Evolutionary conservation across 768 basidiomycete species (phyloP).

Genomic region (Collybia sp.): DNA sequence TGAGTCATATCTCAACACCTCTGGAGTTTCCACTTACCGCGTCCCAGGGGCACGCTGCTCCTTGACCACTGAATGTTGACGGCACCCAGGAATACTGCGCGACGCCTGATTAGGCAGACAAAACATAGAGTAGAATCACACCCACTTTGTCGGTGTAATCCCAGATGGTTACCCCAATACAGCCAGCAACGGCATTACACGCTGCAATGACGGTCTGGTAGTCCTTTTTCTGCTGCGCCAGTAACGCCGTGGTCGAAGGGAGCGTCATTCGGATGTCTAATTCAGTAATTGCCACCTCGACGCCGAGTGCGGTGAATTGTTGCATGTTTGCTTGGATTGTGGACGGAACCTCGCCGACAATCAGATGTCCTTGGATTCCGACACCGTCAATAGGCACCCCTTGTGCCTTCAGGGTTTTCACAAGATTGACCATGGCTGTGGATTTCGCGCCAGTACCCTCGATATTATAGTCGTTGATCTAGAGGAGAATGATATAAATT

Average conservation of each 20-base stretch:
- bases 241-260: conserved; percentile 42
- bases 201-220: conserved; percentile 52
- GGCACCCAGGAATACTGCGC: conserved; percentile 35
- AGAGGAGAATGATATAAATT: not conserved
- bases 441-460: conserved; percentile 46
- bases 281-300: conserved; percentile 68
- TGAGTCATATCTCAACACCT: not conserved
- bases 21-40: conserved; percentile 14
- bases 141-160: conserved; percentile 38
- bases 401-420: conserved; percentile 38
- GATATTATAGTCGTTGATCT: conserved; percentile 39
- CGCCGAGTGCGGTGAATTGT: conserved; percentile 52
- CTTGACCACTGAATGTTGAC: conserved; percentile 28
- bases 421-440: conserved; percentile 49
- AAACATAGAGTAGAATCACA: not conserved
- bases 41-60: conserved; percentile 34
- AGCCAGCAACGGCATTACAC: conserved; percentile 39
- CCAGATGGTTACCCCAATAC: conserved; percentile 44
- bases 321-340: conserved; percentile 42
- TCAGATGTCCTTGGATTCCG: conserved; percentile 57
- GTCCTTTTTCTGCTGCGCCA: conserved; percentile 52
- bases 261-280: conserved; percentile 60
- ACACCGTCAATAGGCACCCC: conserved; percentile 57
- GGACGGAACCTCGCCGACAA: conserved; percentile 51
- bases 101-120: not conserved